These are phyloP conservation scores for Primulina eburnea DNA, from an alignment of 257 asterid genomes.

Conservation along the genomic window DNA sequence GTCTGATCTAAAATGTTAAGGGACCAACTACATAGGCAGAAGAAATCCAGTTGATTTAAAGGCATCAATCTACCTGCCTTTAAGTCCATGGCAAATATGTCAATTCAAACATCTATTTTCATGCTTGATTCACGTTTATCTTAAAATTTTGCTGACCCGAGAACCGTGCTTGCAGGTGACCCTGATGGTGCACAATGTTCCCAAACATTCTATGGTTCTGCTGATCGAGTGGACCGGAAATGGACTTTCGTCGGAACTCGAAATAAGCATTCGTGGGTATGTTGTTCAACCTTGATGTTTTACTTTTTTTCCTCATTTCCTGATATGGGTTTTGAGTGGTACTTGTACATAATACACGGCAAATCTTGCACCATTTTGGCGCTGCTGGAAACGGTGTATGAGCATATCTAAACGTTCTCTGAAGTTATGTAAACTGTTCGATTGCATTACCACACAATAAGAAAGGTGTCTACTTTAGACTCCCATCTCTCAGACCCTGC, in stretches of 20 bases:
- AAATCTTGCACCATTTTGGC: no score
- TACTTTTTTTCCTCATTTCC: not conserved
- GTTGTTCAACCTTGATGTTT: conserved; percentile 1
- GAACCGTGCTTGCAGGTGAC: conserved; percentile 29
- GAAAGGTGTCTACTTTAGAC: no score
- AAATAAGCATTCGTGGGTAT: conserved; percentile 8
- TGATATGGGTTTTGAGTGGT: conserved; percentile 8
- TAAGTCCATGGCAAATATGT: not conserved
- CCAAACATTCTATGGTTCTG: not conserved
- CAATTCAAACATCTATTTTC: conserved; percentile 1
- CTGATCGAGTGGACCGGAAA: conserved; percentile 13
- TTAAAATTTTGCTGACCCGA: conserved; percentile 6
- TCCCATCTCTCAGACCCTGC: no score
- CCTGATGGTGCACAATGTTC: conserved; percentile 13
- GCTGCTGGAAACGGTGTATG: no score
- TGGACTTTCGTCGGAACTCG: conserved; percentile 11
- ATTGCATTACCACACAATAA: no score
- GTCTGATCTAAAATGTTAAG: not conserved
- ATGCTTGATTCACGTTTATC: not conserved
- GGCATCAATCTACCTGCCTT: not conserved
- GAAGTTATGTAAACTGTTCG: no score
- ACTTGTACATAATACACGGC: no score
- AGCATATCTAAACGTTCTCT: no score
- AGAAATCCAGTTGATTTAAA: not conserved
- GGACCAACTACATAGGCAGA: not conserved